Evolutionary conservation across 139 green algal species (phyloP).

Genomic region (Microglena sp.): DNA sequence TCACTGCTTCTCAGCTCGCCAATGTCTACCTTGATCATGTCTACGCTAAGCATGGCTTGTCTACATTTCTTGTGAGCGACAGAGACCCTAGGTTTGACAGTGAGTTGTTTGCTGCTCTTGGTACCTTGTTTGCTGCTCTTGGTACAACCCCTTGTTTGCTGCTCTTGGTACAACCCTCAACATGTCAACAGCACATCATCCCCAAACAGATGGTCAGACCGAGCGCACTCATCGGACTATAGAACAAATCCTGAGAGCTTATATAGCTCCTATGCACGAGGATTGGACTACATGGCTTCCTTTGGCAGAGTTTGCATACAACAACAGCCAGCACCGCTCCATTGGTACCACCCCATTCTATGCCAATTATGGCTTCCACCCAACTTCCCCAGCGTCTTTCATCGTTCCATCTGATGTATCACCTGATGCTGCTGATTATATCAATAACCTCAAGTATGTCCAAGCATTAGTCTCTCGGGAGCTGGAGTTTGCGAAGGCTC

Average conservation of each 20-base stretch:
- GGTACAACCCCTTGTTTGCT: slow-evolving; percentile 20
- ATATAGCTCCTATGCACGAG: background rate
- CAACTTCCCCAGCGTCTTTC: background rate
- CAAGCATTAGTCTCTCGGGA: slow-evolving; percentile 2
- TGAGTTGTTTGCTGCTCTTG: too few species aligned
- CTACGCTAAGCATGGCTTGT: slow-evolving; percentile 33
- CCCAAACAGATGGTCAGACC: too few species aligned
- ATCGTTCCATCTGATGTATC: background rate
- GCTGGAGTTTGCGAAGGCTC: slow-evolving; percentile 5
- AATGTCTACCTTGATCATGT: slow-evolving; percentile 33
- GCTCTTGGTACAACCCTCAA: background rate
- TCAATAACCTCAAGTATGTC: slow-evolving; percentile 8
- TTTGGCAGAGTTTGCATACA: slow-evolving; percentile 12
- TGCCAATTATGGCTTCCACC: slow-evolving; percentile 7
- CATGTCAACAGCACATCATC: background rate
- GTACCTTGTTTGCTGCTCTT: too few species aligned
- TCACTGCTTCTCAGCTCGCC: slow-evolving; percentile 21
- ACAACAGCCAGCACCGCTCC: background rate
- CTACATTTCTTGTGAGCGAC: slow-evolving; percentile 37
- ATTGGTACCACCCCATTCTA: slow-evolving; percentile 5
- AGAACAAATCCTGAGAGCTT: slow-evolving; percentile 10
- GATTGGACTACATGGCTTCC: slow-evolving; percentile 6
- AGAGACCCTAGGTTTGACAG: slow-evolving; percentile 28
- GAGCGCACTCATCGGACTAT: slow-evolving; percentile 6
- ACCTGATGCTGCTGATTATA: background rate